Evolutionary conservation across 208 protist genomes (phyloP), one percentile per base, ranked within the genome.

Genomic region (Polymyxa betae): DNA sequence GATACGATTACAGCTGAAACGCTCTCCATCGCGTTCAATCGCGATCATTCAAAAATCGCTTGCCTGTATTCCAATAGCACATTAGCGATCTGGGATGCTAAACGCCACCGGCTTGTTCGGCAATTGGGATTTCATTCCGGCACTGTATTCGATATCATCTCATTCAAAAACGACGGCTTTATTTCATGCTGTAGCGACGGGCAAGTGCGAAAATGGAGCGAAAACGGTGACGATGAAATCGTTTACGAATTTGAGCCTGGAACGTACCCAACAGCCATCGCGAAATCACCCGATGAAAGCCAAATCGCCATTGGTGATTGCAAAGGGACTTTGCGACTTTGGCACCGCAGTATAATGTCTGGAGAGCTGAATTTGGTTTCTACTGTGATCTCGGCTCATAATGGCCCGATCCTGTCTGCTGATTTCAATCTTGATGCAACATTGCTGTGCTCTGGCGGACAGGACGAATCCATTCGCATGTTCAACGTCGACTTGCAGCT

Each of bases 391-490:
- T 24, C 24, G 12, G 49, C 49, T 60, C 49, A 60, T 24, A 29
- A 5, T 60, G 49, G 49, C 24, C 12, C 5, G 49, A 24, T 60
- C 12, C 24, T 60, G 24, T 60, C 49, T 60, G 5, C 24, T 5
- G 49, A 60, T 60, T 60, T 60, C 49, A 60, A 24, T 24, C 49
- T 5, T 29, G 49, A 60, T 60, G 5, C 49, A 29, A 29, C 49
- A 24, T 24, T 60, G 24, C 24, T 60, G 24, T 60, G 49, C 24
- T 82, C 72, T 35, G 72, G 35, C 72, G 72, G 72, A 20, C 35
- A 35, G n/a, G 72, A 82, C 72, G 72, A 82, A 43, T 35, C 72
- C n/a, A 43, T 82, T n/a, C 5, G 35, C 72, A 82, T 82, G 12
- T 82, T 45, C 72, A n/a, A 82, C n/a, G 72, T 82, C 5, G n/a